Base-by-base conservation (phyloP, 352 stramenopile species). In the Phytophthora citricola region DNA sequence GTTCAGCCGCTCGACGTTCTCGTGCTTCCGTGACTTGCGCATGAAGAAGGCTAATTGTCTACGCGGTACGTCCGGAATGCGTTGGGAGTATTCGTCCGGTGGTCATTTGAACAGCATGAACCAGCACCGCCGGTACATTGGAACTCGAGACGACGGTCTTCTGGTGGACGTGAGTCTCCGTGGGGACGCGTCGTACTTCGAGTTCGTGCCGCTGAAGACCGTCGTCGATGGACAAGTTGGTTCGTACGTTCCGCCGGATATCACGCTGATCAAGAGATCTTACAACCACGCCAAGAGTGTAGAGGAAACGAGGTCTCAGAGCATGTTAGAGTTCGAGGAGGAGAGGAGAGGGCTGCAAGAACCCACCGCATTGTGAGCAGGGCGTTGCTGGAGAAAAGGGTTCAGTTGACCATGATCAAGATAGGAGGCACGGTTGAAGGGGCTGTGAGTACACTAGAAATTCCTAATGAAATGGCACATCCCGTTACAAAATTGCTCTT, bases 41-140 rank as follows among this genome's bases (percentile, higher is more conserved):
- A 89, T 93, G 82, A 93, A 93, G 67, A 86, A 77, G 20, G 74
- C 71, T 8, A 79, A 76, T 26, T 90, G 79, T 65, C 56, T 82
- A 14, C 85, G 82, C 8, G 85, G 85, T 24, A 87, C 75, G 24
- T 80, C 80, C 1, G 82, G 82, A 1, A 74, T 91, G 57, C 63
- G 79, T 36, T 91, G 85, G 85, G 82, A 89, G 38, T 89, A 90
- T 40, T 89, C 81, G 40, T 87, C 81, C 0, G 71, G 76, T 12
- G 82, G 85, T 2, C 66, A 87, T 50, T 67, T 93, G 26, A 87
- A 87, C 57, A 93, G 85, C 62, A 91, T 93, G 85, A 93, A 91
- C 64, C 85, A 93, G 64, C 85, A 93, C 38, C 83, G 83, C 8
- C 75, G 83, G 11, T 91, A 91, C 60, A 85, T 93, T 60, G 85